Evolutionary conservation across 73 alveolate genomes (phyloP).

Genomic region (Stentor coeruleus): DNA sequence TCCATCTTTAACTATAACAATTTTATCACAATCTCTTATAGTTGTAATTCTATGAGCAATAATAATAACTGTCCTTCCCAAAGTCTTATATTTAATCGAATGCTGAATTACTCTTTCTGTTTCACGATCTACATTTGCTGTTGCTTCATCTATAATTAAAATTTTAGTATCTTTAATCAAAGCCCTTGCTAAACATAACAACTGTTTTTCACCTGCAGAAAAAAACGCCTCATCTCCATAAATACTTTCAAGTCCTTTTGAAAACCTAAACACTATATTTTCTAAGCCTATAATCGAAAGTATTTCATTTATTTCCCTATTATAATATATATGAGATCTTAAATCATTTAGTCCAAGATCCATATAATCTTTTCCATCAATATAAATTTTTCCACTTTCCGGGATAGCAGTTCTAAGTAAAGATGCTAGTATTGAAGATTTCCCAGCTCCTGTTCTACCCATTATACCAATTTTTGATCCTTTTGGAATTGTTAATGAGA

Average conservation of each 20-base stretch:
- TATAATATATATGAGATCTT: slow-evolving; percentile 41
- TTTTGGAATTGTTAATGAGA: slow-evolving; percentile 21
- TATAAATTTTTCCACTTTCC: slow-evolving; percentile 3
- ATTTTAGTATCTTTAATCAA: slow-evolving; percentile 43
- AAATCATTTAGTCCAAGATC: slow-evolving; percentile 39
- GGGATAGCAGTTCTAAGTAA: slow-evolving; percentile 37
- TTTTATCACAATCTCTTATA: slow-evolving; percentile 35
- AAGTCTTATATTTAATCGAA: slow-evolving; percentile 33
- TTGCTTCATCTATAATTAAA: slow-evolving; percentile 50
- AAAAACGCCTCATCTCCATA: not conserved
- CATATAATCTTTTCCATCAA: slow-evolving; percentile 38
- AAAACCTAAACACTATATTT: not conserved
- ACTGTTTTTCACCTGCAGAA: slow-evolving; percentile 39
- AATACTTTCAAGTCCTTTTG: not conserved
- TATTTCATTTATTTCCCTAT: slow-evolving; percentile 48
- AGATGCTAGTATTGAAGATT: slow-evolving; percentile 44
- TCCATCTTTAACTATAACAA: slow-evolving; percentile 39
- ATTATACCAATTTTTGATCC: slow-evolving; percentile 40
- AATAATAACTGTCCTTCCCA: slow-evolving; percentile 33
- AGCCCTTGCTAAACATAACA: slow-evolving; percentile 45
- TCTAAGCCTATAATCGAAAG: slow-evolving; percentile 6
- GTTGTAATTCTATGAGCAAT: slow-evolving; percentile 47
- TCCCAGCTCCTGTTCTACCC: slow-evolving; percentile 61
- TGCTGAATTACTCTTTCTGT: slow-evolving; percentile 46
- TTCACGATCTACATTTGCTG: slow-evolving; percentile 48